Conservation (phyloP, 1,284 basidiomycete species). For the Tilletiopsis washingtonensis region DNA sequence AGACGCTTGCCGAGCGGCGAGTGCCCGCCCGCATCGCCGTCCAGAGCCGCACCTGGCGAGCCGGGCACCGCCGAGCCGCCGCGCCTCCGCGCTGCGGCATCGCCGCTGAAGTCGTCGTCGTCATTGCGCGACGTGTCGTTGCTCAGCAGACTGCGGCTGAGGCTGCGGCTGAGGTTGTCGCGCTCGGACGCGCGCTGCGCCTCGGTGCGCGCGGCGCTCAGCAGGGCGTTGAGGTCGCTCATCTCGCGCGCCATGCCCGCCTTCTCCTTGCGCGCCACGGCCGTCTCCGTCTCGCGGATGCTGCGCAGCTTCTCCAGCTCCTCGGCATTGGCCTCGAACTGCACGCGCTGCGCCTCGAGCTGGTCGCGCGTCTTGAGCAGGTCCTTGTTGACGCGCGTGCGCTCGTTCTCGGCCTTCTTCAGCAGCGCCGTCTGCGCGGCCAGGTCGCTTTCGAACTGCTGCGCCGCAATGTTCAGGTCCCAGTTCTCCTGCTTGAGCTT, state of each 20-base stretch:
- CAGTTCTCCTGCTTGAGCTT: constrained; percentile 96
- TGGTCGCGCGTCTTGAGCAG: constrained; percentile 68
- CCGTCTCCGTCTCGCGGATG: constrained; percentile 85
- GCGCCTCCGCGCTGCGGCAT: constrained; percentile 6
- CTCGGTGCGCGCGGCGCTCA: constrained; percentile 67
- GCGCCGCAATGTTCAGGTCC: constrained; percentile 88
- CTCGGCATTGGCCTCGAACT: constrained; percentile 57
- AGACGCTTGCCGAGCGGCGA: constrained; percentile 23
- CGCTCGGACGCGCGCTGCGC: constrained; percentile 1
- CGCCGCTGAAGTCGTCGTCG: constrained; percentile 15
- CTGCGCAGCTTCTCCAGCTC: constrained; percentile 68
- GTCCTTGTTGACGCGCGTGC: constrained; percentile 67
- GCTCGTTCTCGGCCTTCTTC: constrained; percentile 70
- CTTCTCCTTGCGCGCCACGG: constrained; percentile 74
- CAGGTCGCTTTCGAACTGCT: constrained; percentile 69
- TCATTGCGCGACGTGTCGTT: background rate
- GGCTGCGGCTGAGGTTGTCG: constrained; percentile 3
- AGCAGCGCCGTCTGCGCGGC: constrained; percentile 60
- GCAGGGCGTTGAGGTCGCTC: constrained; percentile 72
- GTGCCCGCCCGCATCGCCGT: constrained; percentile 13
- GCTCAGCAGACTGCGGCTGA: constrained; percentile 5
- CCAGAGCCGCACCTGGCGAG: constrained; percentile 11
- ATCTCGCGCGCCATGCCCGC: constrained; percentile 85
- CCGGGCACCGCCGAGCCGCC: background rate
- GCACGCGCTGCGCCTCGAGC: constrained; percentile 75